A percentile compares a stretch with the other conserved stretches of the same genome.
These are phyloP conservation scores for Neoarthrinium moseri DNA, from an alignment of 2,329 filamentous ascomycete genomes.

Conservation along the genomic window DNA sequence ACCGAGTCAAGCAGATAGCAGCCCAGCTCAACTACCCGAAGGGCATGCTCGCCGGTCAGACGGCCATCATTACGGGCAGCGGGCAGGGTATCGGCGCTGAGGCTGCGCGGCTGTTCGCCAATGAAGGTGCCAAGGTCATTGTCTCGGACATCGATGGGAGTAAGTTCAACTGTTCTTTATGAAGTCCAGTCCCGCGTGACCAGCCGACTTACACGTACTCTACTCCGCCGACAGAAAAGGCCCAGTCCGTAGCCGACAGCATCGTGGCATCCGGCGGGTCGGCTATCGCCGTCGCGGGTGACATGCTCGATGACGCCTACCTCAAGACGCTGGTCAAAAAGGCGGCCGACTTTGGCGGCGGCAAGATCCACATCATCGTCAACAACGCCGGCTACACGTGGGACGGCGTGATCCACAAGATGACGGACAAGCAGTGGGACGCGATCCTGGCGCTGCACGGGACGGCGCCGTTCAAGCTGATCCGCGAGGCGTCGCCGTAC, in stretches of 20 bases:
- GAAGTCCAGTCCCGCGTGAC: too few relatives aligned
- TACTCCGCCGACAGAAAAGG: slow-evolving; percentile 57
- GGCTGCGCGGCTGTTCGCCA: slow-evolving; percentile 77
- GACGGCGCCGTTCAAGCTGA: slow-evolving; percentile 81
- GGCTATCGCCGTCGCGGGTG: slow-evolving; percentile 73
- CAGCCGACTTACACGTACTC: not conserved
- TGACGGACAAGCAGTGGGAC: slow-evolving; percentile 88
- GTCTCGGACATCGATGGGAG: slow-evolving; percentile 79
- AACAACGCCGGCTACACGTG: slow-evolving; percentile 93
- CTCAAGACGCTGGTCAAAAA: slow-evolving; percentile 70
- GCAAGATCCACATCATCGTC: slow-evolving; percentile 88
- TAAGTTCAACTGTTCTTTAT: too few relatives aligned
- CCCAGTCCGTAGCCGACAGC: slow-evolving; percentile 61
- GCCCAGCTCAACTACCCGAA: slow-evolving; percentile 79
- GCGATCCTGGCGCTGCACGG: slow-evolving; percentile 81
- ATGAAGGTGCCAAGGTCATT: slow-evolving; percentile 83
- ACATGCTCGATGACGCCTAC: slow-evolving; percentile 72
- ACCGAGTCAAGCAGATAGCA: slow-evolving; percentile 69
- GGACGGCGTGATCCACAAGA: slow-evolving; percentile 92
- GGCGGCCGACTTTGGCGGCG: slow-evolving; percentile 75
- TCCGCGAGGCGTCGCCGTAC: slow-evolving; percentile 78
- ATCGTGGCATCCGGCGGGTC: slow-evolving; percentile 68
- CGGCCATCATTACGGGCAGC: slow-evolving; percentile 83
- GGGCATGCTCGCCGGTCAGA: slow-evolving; percentile 75
- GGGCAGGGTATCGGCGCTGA: slow-evolving; percentile 90